Evolutionary conservation across 225 moss, liverwort and hornwort genomes (phyloP).

Genomic region (Marchantia polymorpha): DNA sequence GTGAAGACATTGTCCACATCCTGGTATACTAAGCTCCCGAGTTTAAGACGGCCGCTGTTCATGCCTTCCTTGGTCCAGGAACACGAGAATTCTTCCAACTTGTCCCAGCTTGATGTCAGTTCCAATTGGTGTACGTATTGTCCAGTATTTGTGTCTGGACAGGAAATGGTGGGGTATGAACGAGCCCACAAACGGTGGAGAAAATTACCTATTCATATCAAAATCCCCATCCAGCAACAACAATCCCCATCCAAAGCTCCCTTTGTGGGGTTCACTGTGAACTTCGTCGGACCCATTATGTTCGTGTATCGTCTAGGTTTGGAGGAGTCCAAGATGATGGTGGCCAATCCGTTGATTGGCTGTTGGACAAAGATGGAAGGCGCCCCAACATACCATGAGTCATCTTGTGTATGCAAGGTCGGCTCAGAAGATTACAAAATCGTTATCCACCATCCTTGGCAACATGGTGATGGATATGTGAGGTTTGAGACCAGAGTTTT

Average conservation of each 20-base stretch:
- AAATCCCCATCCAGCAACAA: slow-evolving; percentile 3
- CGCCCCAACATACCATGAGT: slow-evolving; percentile 11
- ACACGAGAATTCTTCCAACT: background rate
- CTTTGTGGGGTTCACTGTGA: slow-evolving; percentile 8
- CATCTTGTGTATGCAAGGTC: slow-evolving; percentile 9
- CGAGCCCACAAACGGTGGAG: background rate
- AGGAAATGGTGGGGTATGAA: slow-evolving; percentile 18
- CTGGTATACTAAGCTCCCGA: slow-evolving; percentile 15
- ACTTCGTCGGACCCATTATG: slow-evolving; percentile 16
- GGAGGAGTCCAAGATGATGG: slow-evolving; percentile 16
- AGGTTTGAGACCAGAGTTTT: slow-evolving; percentile 16
- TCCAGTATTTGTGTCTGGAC: slow-evolving; percentile 21
- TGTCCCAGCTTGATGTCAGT: slow-evolving; percentile 10
- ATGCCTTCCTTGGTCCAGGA: background rate
- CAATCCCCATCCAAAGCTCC: slow-evolving; percentile 4
- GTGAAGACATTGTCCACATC: slow-evolving; percentile 4
- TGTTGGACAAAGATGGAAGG: slow-evolving; percentile 8
- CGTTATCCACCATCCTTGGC: slow-evolving; percentile 18
- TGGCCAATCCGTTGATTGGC: slow-evolving; percentile 10
- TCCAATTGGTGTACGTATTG: background rate
- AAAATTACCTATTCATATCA: slow-evolving; percentile 7
- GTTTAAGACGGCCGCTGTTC: background rate
- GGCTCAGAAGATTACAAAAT: slow-evolving; percentile 9
- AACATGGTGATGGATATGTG: slow-evolving; percentile 11
- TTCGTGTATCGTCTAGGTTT: slow-evolving; percentile 19